A percentile compares a stretch with the other conserved stretches of the same genome.
Evolutionary conservation across 1,284 basidiomycete species (phyloP).

Genomic region (Veloboletus limbatus): DNA sequence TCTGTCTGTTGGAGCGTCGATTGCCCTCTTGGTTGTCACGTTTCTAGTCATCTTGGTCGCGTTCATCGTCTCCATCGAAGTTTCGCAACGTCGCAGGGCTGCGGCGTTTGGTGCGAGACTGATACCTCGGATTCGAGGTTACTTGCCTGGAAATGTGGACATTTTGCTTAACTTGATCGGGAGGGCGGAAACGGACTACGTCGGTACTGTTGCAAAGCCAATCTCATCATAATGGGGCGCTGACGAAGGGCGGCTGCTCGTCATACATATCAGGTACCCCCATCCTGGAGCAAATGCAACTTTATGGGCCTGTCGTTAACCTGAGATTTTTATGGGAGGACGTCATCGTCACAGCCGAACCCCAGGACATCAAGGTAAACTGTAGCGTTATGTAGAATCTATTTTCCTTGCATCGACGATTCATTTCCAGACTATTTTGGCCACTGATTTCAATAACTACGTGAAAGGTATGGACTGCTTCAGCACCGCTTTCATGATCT

Average conservation of each 20-base stretch:
- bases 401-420: background rate
- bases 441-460: slow-evolving; percentile 43
- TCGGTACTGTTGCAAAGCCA: slow-evolving; percentile 18
- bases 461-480: slow-evolving; percentile 37
- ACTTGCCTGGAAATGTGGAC: slow-evolving; percentile 29
- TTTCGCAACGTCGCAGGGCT: slow-evolving; percentile 20
- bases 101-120: slow-evolving; percentile 19
- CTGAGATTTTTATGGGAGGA: slow-evolving; percentile 35
- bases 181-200: slow-evolving; percentile 22
- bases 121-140: slow-evolving; percentile 21
- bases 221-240: background rate
- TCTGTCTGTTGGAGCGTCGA: slow-evolving; percentile 10
- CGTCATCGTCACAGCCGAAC: slow-evolving; percentile 35
- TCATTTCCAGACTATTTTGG: slow-evolving; percentile 34
- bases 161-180: slow-evolving; percentile 13
- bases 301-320: slow-evolving; percentile 26
- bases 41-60: slow-evolving; percentile 3
- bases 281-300: slow-evolving; percentile 12
- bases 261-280: slow-evolving; percentile 18
- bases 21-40: slow-evolving; percentile 4
- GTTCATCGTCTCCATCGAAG: slow-evolving; percentile 6
- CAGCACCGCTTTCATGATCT: slow-evolving; percentile 1
- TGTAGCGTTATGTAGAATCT: background rate
- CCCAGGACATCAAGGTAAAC: slow-evolving; percentile 27
- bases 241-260: slow-evolving; percentile 7